Base-by-base conservation (phyloP, 1,284 basidiomycete genomes). In the Leccinum holopus region DNA sequence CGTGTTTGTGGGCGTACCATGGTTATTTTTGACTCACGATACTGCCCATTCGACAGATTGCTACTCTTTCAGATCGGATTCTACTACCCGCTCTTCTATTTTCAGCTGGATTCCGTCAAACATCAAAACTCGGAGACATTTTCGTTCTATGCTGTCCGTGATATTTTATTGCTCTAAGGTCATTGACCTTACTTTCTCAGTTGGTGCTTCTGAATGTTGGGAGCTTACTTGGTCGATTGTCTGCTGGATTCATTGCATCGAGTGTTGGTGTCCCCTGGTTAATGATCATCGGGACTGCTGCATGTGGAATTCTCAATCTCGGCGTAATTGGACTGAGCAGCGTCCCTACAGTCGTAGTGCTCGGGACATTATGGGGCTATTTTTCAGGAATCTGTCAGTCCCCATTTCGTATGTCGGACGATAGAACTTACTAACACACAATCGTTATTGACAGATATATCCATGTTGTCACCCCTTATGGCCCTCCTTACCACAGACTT, bases 351-450 rank as follows among this genome's bases (percentile, higher is more conserved):
- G 65, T 75, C 28, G 67, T 67, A 6, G 59, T 63, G 0, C 57
- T 77, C 25, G 69, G 68, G 3, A 58, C 57, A 3, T 21, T 64
- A 2, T 79, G 70, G 66, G 82, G 82, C 0, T 73, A 80, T 32
- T 78, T 77, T 59, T 68, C 75, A 16, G 82, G 81, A 9, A 21
- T 68, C 16, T 75, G 80, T 79, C 41, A 55, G 76, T 72, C 14
- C 5, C 62, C 32, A 8, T 18, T 28, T 8, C 59, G 12, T 11
- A 59, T 57, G 60, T 63, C 69, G 5, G 21, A 18, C 5, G 30
- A 47, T 47, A 37, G 14, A 25, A 16, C 57, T 59, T 18, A 21
- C 21, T 21, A 64, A 62, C 5, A 61, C 16, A 5, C 10, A 30
- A 30, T 16, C 5, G 14, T 54, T 28, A 11, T n/a, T 18, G 44